phyloP scores from a whole-genome alignment of 2,329 filamentous ascomycete genomes.

The Phaeosphaeria sp. region DNA sequence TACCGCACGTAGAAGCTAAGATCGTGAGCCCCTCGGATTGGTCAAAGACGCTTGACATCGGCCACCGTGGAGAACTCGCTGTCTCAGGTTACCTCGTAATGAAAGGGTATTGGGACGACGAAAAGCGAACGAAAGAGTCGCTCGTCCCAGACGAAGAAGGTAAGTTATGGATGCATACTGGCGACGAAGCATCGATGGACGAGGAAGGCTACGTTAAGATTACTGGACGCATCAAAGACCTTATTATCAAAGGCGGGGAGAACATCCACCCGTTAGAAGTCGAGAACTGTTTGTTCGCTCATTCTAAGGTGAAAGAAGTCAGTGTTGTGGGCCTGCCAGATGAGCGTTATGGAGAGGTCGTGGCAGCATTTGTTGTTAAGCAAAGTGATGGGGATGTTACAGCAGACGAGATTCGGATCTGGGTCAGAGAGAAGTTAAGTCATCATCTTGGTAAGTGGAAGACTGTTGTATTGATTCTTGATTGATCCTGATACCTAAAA shows the following conservation, averaged over 20 bases:
- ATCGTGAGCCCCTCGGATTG: conserved; percentile 75
- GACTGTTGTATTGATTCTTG: neutral
- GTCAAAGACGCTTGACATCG: conserved; percentile 65
- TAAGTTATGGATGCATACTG: conserved; percentile 85
- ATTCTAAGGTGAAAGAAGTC: conserved; percentile 74
- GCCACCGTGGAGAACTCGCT: conserved; percentile 79
- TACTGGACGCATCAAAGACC: conserved; percentile 90
- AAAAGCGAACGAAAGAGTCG: conserved; percentile 71
- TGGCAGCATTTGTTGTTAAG: conserved; percentile 80
- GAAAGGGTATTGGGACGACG: conserved; percentile 88
- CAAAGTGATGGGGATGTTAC: conserved; percentile 53
- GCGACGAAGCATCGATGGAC: conserved; percentile 90
- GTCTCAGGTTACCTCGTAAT: conserved; percentile 87
- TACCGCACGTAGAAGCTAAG: conserved; percentile 83
- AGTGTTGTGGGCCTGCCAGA: conserved; percentile 87
- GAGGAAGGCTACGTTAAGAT: conserved; percentile 83
- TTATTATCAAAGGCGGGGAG: conserved; percentile 94
- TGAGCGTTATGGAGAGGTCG: conserved; percentile 82
- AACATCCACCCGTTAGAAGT: conserved; percentile 96
- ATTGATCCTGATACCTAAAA: neutral
- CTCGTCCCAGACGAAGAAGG: conserved; percentile 63
- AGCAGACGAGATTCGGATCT: conserved; percentile 68
- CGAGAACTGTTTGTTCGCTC: conserved; percentile 83
- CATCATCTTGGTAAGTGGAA: conserved; percentile 69
- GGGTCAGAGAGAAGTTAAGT: conserved; percentile 74